phyloP scores from a whole-genome alignment of 345 rosid genomes.

The Salix arbutifolia region DNA sequence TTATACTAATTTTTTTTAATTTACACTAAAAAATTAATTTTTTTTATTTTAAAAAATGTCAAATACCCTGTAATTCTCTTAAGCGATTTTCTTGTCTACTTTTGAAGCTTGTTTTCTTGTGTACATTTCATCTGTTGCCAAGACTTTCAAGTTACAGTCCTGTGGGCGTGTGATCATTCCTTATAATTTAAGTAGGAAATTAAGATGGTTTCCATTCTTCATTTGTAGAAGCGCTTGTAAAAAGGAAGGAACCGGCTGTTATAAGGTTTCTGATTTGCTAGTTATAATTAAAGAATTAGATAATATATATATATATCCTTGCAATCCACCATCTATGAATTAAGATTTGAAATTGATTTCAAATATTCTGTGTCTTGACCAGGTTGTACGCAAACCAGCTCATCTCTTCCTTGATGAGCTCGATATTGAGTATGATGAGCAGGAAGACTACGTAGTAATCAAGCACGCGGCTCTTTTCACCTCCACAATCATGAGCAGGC shows the following conservation, averaged over 20 bases:
- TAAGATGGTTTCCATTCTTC: neutral
- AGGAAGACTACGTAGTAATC: slow-evolving; percentile 74
- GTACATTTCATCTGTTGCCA: too few species aligned
- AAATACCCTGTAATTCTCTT: too few species aligned
- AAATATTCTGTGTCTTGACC: neutral
- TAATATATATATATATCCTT: too few species aligned
- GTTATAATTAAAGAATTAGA: too few species aligned
- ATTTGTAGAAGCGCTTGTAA: too few species aligned
- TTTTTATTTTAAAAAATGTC: too few species aligned
- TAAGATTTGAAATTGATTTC: neutral
- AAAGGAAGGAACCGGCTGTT: neutral
- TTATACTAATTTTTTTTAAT: too few species aligned
- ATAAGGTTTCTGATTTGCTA: neutral
- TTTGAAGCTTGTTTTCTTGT: too few species aligned
- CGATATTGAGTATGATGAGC: slow-evolving; percentile 75
- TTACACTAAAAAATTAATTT: too few species aligned
- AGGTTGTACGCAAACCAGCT: slow-evolving; percentile 94
- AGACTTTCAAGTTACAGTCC: too few species aligned
- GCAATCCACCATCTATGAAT: too few species aligned
- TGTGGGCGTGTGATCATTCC: neutral
- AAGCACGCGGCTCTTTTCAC: slow-evolving; percentile 95
- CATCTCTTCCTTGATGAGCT: slow-evolving; percentile 79
- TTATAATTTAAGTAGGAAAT: neutral
- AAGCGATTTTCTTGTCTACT: too few species aligned
- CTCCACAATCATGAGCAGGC: slow-evolving; percentile 96